phyloP scores from a whole-genome alignment of 2,329 filamentous ascomycete genomes.

The Nemania diffusa region DNA sequence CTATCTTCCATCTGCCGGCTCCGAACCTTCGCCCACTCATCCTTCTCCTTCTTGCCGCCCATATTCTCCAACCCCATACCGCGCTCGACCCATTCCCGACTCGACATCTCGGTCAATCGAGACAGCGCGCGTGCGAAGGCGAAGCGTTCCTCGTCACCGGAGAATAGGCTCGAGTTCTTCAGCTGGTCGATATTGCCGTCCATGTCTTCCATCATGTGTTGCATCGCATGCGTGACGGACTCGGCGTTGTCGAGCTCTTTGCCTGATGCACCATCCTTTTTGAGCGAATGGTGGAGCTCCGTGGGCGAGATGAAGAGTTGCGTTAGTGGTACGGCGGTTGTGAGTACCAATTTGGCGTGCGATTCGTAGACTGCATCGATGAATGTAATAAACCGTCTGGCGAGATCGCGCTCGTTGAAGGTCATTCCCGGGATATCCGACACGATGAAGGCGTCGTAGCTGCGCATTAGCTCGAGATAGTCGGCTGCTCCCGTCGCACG shows the following conservation, averaged over 20 bases:
- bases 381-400: constrained; percentile 94
- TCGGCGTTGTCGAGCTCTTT: constrained; percentile 51
- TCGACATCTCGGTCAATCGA: constrained; percentile 90
- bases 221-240: constrained; percentile 73
- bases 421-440: constrained; percentile 95
- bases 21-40: constrained; percentile 72
- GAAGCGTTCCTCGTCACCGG: constrained; percentile 95
- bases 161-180: constrained; percentile 87
- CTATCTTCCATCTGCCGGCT: constrained; percentile 75
- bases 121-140: constrained; percentile 92
- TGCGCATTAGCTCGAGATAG: constrained; percentile 89
- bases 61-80: constrained; percentile 73
- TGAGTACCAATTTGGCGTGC: constrained; percentile 94
- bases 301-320: constrained; percentile 84
- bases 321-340: constrained; percentile 83
- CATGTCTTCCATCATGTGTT: constrained; percentile 86
- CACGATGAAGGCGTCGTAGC: constrained; percentile 92
- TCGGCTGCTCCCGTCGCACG: constrained; percentile 91
- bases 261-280: constrained; percentile 56
- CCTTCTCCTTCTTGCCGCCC: constrained; percentile 72
- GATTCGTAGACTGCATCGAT: constrained; percentile 95
- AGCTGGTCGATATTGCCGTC: constrained; percentile 85
- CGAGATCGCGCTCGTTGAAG: constrained; percentile 83
- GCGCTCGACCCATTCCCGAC: constrained; percentile 91
- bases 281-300: constrained; percentile 71